These are phyloP conservation scores for Cryomyces antarcticus DNA, from an alignment of 495 filamentous ascomycete species.

Conservation along the genomic window DNA sequence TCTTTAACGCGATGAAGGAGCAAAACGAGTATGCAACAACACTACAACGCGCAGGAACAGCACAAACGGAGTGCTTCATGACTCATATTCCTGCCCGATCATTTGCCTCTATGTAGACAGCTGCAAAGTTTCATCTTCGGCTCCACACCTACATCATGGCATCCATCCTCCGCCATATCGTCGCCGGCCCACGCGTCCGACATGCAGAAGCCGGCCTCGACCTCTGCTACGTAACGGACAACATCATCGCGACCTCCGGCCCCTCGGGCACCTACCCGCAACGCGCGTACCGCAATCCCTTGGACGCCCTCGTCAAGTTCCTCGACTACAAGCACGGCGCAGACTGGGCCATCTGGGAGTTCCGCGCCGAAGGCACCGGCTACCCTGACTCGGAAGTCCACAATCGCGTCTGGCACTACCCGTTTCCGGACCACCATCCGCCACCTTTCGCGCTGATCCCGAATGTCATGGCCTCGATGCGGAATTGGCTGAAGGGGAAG, in stretches of 20 bases:
- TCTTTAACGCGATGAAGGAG: too few relatives aligned
- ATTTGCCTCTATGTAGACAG: too few relatives aligned
- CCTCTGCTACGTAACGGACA: slow-evolving; percentile 84
- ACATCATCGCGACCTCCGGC: slow-evolving; percentile 61
- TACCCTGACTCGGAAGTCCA: slow-evolving; percentile 84
- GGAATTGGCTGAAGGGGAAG: slow-evolving; percentile 55
- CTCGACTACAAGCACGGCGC: slow-evolving; percentile 65
- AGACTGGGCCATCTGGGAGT: slow-evolving; percentile 92
- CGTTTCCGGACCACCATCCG: slow-evolving; percentile 93
- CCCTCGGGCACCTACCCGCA: slow-evolving; percentile 75
- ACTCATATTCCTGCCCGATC: too few relatives aligned
- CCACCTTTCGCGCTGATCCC: slow-evolving; percentile 81
- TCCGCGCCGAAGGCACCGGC: slow-evolving; percentile 86
- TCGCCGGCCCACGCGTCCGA: slow-evolving; percentile 58
- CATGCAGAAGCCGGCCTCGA: slow-evolving; percentile 80
- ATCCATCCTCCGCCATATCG: slow-evolving; percentile 49
- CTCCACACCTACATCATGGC: slow-evolving; percentile 14
- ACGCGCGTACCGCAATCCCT: slow-evolving; percentile 79
- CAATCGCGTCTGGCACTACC: slow-evolving; percentile 65
- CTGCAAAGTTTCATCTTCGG: too few relatives aligned
- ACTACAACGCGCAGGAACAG: too few relatives aligned
- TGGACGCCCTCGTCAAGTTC: slow-evolving; percentile 63
- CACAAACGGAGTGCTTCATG: too few relatives aligned
- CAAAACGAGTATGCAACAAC: too few relatives aligned
- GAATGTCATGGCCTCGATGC: slow-evolving; percentile 74